A percentile compares a stretch with the other conserved stretches of the same genome.
These are phyloP conservation scores for Aspergillus heteromorphus DNA, from an alignment of 495 filamentous ascomycete species.

Conservation along the genomic window DNA sequence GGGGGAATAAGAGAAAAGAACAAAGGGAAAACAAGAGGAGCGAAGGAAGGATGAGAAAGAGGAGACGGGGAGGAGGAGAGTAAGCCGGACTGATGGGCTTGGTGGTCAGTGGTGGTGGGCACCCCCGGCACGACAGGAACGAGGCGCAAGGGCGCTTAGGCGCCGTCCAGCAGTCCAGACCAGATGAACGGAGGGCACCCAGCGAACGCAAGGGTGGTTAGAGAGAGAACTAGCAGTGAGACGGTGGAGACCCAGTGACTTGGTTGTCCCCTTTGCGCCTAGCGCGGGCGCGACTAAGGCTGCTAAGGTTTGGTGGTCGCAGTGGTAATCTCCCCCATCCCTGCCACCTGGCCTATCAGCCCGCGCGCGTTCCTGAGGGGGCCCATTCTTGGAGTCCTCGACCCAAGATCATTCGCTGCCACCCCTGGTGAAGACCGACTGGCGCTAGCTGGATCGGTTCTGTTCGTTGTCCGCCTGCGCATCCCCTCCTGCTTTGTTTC, in stretches of 20 bases:
- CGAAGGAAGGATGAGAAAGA: constrained; percentile 4
- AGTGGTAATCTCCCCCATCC: constrained; percentile 12
- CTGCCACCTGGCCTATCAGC: constrained; percentile 6
- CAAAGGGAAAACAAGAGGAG: constrained; percentile 30
- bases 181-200: too few relatives aligned
- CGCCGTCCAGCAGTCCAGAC: background rate
- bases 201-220: background rate
- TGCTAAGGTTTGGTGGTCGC: constrained; percentile 11
- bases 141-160: constrained; percentile 21
- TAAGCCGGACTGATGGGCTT: too few relatives aligned
- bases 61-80: constrained; percentile 21
- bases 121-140: constrained; percentile 10
- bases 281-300: background rate
- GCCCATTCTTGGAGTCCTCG: background rate
- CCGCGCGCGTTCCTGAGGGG: constrained; percentile 4
- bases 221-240: background rate
- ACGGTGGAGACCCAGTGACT: background rate
- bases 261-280: constrained; percentile 11
- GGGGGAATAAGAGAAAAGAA: constrained; percentile 44
- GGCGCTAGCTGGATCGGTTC: background rate
- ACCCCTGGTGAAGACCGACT: constrained; percentile 1
- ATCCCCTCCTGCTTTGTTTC: background rate
- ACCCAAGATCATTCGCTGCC: constrained; percentile 9
- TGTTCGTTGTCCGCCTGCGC: background rate
- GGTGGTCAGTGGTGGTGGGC: background rate